phyloP scores from a whole-genome alignment of 2,329 filamentous ascomycete genomes.

The Colletotrichum cuscutae region DNA sequence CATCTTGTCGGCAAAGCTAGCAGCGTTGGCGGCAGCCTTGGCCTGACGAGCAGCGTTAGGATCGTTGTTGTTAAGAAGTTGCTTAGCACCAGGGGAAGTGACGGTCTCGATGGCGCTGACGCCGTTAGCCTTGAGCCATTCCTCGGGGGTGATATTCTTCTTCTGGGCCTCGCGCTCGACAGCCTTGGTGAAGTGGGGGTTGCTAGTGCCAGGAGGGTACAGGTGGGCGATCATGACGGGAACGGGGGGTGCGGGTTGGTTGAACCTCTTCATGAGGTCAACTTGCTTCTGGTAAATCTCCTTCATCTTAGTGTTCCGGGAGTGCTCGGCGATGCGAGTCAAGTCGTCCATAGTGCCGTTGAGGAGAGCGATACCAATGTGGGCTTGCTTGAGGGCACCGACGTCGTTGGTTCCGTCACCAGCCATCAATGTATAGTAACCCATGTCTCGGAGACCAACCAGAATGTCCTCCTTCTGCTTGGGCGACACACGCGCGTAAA shows the following conservation, averaged over 20 bases:
- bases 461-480: conserved; percentile 99
- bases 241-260: conserved; percentile 91
- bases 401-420: conserved; percentile 99
- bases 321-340: conserved; percentile 90
- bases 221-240: conserved; percentile 93
- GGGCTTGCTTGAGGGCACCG: conserved; percentile 95
- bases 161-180: conserved; percentile 85
- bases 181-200: conserved; percentile 95
- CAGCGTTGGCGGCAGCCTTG: conserved; percentile 77
- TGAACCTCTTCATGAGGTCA: conserved; percentile 92
- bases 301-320: conserved; percentile 96
- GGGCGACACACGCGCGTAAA: conserved; percentile 96
- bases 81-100: conserved; percentile 73
- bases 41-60: conserved; percentile 68
- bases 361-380: conserved; percentile 94
- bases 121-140: conserved; percentile 64
- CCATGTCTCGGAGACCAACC: conserved; percentile 94
- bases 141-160: conserved; percentile 75
- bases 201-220: conserved; percentile 88
- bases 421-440: conserved; percentile 98
- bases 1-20: conserved; percentile 85
- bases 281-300: conserved; percentile 98
- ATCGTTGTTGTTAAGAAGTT: conserved; percentile 60
- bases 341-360: conserved; percentile 95
- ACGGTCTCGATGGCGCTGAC: conserved; percentile 70